Base-by-base conservation (phyloP, 129 eudicot species). In the Chrysanthemum seticuspe region DNA sequence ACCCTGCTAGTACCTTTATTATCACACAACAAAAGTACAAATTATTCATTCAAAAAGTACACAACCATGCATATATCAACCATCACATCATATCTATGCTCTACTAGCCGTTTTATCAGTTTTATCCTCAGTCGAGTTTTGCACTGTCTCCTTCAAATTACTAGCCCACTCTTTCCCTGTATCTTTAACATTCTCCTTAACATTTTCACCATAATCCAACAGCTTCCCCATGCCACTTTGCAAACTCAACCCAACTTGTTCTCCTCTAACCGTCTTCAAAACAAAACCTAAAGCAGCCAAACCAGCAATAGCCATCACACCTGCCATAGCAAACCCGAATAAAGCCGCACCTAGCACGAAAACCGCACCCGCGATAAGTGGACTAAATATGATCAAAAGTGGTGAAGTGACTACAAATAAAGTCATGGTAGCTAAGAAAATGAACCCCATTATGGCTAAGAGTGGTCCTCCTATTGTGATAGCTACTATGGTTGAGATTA, bases 381-480 rank as follows among this genome's bases (percentile, higher is more conserved):
- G 88, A 56, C 85, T 84, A 68, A 80, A 84, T 16, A 84, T 63
- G 7, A 84, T 14, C 0, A 84, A 72, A 7, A 80, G 80, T 18
- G 88, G 85, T 8, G 85, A 80, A 10, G 71, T 59, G 16, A 80
- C 49, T 0, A 80, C 64, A 55, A 84, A 61, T 2, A 80, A 64
- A 13, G 74, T 34, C 78, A 73, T 69, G 12, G 88, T 61, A 9
- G 82, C 58, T 18, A 80, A 13, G 75, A 80, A 84, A 63, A 73
- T 76, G 11, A 84, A 73, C 4, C 80, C 77, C 85, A 64, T 77
- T n/a, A 84, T 0, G 6, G 73, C 77, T 12, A 84, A n/a, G 31
- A 76, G 80, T 45, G 87, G 87, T 10, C 78, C 84, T n/a, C 78
- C 81, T 3, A 79, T 53, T 13, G 74, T 67, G 13, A 83, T n/a